Evolutionary conservation across 345 rosid species (phyloP).

Genomic region (Aurinia saxatilis): DNA sequence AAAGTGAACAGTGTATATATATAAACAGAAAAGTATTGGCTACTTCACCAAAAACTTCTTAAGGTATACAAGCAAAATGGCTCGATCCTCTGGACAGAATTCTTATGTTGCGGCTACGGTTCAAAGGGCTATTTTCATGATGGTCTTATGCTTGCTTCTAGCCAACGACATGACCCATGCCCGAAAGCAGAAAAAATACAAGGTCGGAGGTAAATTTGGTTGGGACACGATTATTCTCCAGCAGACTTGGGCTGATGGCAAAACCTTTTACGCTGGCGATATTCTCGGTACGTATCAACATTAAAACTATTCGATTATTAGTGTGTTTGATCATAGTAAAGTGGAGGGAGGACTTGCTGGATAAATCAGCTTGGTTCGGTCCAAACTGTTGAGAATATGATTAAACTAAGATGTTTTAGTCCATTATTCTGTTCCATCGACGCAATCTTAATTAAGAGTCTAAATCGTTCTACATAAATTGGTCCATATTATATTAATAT

Average conservation of each 20-base stretch:
- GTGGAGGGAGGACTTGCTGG: too few species aligned
- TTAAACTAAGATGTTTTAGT: too few species aligned
- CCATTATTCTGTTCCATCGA: neutral
- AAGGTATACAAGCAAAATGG: neutral
- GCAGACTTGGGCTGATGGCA: constrained; percentile 13
- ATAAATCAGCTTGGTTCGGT: too few species aligned
- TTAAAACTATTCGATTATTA: neutral
- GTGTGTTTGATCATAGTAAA: neutral
- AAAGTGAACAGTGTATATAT: neutral
- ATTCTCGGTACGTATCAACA: constrained; percentile 9
- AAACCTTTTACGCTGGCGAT: constrained; percentile 19
- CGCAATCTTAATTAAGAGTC: neutral
- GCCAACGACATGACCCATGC: neutral
- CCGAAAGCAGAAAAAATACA: neutral
- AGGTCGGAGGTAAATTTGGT: neutral
- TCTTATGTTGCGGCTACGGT: neutral
- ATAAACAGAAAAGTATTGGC: neutral
- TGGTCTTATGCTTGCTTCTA: neutral
- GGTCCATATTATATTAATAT: neutral
- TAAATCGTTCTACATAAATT: neutral
- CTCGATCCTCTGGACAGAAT: neutral
- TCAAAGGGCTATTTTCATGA: neutral
- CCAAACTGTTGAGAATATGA: too few species aligned
- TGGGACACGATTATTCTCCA: neutral
- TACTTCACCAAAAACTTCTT: neutral